Percentiles rank a stretch among this genome's conserved stretches.
These are phyloP conservation scores for Coelastrella sp. DNA, from an alignment of 139 green algal species.

Conservation along the genomic window DNA sequence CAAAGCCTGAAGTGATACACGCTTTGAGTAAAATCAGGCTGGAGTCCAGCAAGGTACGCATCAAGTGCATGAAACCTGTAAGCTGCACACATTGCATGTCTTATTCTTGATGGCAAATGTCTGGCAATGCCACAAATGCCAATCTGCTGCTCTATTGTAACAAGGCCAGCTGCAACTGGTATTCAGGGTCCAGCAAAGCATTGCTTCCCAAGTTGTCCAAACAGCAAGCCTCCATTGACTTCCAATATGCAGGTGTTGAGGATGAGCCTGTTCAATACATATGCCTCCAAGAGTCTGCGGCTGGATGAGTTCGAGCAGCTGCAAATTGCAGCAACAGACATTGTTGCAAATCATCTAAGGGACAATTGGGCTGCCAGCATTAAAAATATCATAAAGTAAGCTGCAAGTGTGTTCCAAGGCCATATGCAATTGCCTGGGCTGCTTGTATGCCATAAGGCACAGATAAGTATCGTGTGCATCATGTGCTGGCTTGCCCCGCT, in stretches of 20 bases:
- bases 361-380: conserved; percentile 72
- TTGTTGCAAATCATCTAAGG: conserved; percentile 73
- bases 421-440: neutral
- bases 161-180: too few relatives aligned
- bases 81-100: neutral
- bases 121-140: too few relatives aligned
- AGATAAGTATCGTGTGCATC: neutral
- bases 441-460: neutral
- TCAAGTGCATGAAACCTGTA: neutral
- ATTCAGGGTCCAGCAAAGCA: neutral
- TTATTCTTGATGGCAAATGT: neutral
- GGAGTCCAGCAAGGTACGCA: conserved; percentile 69
- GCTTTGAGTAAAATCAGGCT: conserved; percentile 64
- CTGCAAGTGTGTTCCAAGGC: neutral
- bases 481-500: neutral
- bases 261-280: conserved; percentile 75
- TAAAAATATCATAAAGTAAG: conserved; percentile 59
- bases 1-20: conserved; percentile 78
- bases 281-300: conserved; percentile 75
- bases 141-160: too few relatives aligned
- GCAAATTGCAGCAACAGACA: conserved; percentile 64
- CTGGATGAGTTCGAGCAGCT: conserved; percentile 88
- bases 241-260: conserved; percentile 61
- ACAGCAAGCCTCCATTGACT: too few relatives aligned
- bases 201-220: neutral